Base-by-base conservation (phyloP, 306 rosid genomes). In the Dalbergia cultrata region DNA sequence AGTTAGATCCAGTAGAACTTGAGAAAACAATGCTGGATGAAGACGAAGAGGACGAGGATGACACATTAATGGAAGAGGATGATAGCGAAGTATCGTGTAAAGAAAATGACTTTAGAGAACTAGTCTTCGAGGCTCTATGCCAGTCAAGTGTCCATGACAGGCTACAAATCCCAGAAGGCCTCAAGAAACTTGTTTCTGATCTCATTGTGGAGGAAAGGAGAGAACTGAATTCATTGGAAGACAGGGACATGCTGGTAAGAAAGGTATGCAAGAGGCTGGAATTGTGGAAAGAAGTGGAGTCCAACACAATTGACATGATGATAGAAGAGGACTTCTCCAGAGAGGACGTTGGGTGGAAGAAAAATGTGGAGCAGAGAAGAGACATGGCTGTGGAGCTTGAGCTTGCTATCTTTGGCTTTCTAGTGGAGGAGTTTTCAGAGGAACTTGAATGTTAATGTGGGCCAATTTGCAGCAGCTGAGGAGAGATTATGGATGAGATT, bases 291-390 rank as follows among this genome's bases (percentile, higher is more conserved):
- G 89, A 88, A 81, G 90, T 91, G 79, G 90, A 90, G 63, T 76
- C 87, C 1, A 92, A 86, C 82, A 90, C 97, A 63, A 92, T 93
- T 41, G 92, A 96, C 67, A 88, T 86, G 97, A 92, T 90, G 97
- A 89, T 87, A 47, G 90, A 81, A 80, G 86, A 93, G 43, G 99
- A 92, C 70, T 87, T 90, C 44, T 63, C 83, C 7, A 76, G 61
- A 53, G 97, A 90, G 80, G 79, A 87, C 8, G 76, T 61, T 31
- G 84, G 35, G 54, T 88, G 98, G 99, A 93, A 87, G 83, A 85
- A 72, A 56, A 81, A 85, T 79, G 86, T 64, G 37, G 92, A 82
- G 67, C 87, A 89, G 74, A 50, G 65, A 37, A 90, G 87, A 56
- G 90, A 89, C 34, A 75, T 87, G 31, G 94, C 87, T 34, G 53